Evolutionary conservation across 1,139 yeast species (phyloP), one percentile per base, ranked within the genome.

Genomic region (Debaryomyces singareniensis): DNA sequence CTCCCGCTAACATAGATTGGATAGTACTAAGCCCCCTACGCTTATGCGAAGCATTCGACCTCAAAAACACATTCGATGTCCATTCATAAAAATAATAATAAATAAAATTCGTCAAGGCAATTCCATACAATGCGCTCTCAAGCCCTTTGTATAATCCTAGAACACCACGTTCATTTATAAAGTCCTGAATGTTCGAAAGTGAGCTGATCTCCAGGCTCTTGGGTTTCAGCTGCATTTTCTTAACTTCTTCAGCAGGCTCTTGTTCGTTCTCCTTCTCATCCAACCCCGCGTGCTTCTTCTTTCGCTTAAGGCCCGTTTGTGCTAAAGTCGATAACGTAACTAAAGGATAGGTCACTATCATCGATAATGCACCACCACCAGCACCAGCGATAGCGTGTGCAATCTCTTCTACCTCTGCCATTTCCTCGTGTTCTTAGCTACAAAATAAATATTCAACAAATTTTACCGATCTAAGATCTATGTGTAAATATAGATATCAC

Each of bases 351-450:
- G 96, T 84, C 26, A 82, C 78, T 2, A 81, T 71, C 80, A 86
- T 82, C 5, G 95, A 75, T 27, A 85, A 69, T 25, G 93, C 87
- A 14, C 96, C 96, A 22, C 95, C 95, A 9, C 91, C 82, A 29
- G 96, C 95, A 10, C 96, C 96, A 9, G 95, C 84, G 14, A 87
- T 58, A 11, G 96, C 96, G 49, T 87, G 96, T 24, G 93, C 89
- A 24, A 74, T 53, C 41, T 76, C 78, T 43, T 71, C 75, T 14
- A 49, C 44, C 33, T 55, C 61, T n/a, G 60, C 47, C 66, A 59
- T 59, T 13, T 28, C n/a, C n/a, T n/a, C n/a, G n/a, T n/a, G n/a
- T n/a, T n/a, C n/a, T n/a, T n/a, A n/a, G n/a, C n/a, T n/a, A n/a
- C n/a, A n/a, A n/a, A n/a, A n/a, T n/a, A n/a, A n/a, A n/a, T n/a